A percentile compares a stretch with the other conserved stretches of the same genome.
Conservation (phyloP, 805 yeast genomes). For the Grigorovia humatica region DNA sequence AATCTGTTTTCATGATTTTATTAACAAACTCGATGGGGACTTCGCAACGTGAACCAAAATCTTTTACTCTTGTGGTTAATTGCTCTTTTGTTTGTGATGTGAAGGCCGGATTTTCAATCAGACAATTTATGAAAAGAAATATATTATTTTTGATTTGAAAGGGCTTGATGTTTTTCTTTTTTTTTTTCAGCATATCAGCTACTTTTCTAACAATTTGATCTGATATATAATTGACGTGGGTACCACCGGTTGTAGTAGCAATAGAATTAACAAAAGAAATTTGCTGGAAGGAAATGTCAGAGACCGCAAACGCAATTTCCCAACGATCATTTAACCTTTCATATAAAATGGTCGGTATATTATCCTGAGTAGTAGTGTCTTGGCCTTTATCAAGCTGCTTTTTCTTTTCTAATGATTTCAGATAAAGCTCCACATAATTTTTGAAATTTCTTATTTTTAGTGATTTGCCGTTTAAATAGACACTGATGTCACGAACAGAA, state of each 20-base stretch:
- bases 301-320: slow-evolving; percentile 92
- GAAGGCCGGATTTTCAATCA: slow-evolving; percentile 93
- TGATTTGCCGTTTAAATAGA: slow-evolving; percentile 64
- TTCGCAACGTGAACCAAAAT: slow-evolving; percentile 81
- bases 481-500: slow-evolving; percentile 73
- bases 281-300: slow-evolving; percentile 84
- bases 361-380: slow-evolving; percentile 23
- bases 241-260: slow-evolving; percentile 95
- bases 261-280: slow-evolving; percentile 95
- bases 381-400: slow-evolving; percentile 31
- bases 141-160: slow-evolving; percentile 83
- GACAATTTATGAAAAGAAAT: slow-evolving; percentile 83
- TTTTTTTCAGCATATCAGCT: slow-evolving; percentile 58
- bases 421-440: slow-evolving; percentile 79
- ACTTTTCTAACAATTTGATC: slow-evolving; percentile 78
- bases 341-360: slow-evolving; percentile 58
- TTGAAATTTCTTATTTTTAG: slow-evolving; percentile 69
- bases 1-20: slow-evolving; percentile 63
- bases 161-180: slow-evolving; percentile 70
- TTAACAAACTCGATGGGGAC: slow-evolving; percentile 69
- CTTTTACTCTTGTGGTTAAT: slow-evolving; percentile 75
- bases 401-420: slow-evolving; percentile 55
- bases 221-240: slow-evolving; percentile 79
- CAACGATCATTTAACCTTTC: slow-evolving; percentile 78
- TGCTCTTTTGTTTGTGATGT: slow-evolving; percentile 97